Evolutionary conservation across 1,139 yeast genomes (phyloP), one percentile per base, ranked within the genome.

Genomic region (Torulaspora pretoriensis): DNA sequence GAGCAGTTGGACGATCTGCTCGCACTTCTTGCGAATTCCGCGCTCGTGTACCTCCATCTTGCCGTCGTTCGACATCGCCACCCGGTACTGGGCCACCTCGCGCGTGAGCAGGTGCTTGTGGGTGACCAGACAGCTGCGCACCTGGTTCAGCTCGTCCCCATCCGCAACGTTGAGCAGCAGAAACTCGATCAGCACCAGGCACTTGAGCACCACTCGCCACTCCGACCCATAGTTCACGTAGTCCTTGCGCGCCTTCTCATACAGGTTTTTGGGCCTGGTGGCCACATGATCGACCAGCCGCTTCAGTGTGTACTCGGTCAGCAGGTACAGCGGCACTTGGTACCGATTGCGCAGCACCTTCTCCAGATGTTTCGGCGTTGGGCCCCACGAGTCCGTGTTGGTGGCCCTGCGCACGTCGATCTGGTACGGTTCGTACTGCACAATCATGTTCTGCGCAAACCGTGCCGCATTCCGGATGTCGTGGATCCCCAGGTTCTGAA

Each of bases 321-420:
- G 54, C 44, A 64, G 35, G 43, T 60, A 64, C 47, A 64, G 44
- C 2, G 68, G 65, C 3, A 63, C 64, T 45, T 61, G 64, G 38
- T 54, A 56, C 44, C 64, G 53, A 45, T 64, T 59, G 36, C 66
- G 52, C 38, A 56, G 23, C n/a, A 68, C 65, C 40, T 68, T 68
- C 25, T 59, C 58, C 48, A 69, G 52, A 48, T 72, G 73, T 38
- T 64, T 61, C 8, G 69, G 61, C 0, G 74, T 68, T 7, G 76
- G 76, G 3, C 76, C 76, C 76, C 76, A 72, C 3, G 70, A 53
- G 50, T 72, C 76, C 4, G 74, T 72, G 41, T 70, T 72, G 10
- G 75, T 72, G 5, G 74, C 71, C 43, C 68, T 67, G 43, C 76
- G 57, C 4, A 71, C 61, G 39, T 65, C 63, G 12, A 69, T 63